phyloP scores from a whole-genome alignment of 192 early-diverging fungal genomes.

The Coemansia sp. region DNA sequence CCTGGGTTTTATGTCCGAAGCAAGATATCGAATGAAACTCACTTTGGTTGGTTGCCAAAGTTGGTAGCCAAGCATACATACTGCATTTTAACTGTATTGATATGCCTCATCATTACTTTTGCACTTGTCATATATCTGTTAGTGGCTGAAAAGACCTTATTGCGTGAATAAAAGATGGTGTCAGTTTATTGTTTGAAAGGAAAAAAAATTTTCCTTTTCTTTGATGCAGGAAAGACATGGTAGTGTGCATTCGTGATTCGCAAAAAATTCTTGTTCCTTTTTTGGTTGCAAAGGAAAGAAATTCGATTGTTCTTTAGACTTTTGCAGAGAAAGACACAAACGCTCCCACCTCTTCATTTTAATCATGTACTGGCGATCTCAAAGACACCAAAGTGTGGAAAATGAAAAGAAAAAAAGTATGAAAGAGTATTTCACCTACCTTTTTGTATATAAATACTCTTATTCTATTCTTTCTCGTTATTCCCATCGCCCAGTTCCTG shows the following conservation, averaged over 20 bases:
- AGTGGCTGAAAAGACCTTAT: neutral
- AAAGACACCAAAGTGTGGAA: too few species aligned
- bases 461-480: neutral
- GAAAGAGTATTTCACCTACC: neutral
- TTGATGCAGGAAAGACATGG: neutral
- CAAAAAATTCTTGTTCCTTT: too few species aligned
- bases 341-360: too few species aligned
- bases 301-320: too few species aligned
- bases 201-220: neutral
- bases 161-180: neutral
- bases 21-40: neutral
- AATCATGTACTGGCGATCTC: too few species aligned
- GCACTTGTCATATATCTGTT: slow-evolving; percentile 2
- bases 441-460: neutral
- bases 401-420: neutral
- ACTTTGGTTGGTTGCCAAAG: neutral
- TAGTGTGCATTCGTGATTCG: too few species aligned
- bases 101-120: neutral
- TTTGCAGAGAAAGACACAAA: too few species aligned
- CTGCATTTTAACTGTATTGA: neutral
- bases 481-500: neutral
- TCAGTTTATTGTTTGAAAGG: neutral
- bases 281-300: too few species aligned
- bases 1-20: neutral
- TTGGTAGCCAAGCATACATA: neutral